Conservation (phyloP, 108 stramenopile genomes). For the Bacterosira constricta region DNA sequence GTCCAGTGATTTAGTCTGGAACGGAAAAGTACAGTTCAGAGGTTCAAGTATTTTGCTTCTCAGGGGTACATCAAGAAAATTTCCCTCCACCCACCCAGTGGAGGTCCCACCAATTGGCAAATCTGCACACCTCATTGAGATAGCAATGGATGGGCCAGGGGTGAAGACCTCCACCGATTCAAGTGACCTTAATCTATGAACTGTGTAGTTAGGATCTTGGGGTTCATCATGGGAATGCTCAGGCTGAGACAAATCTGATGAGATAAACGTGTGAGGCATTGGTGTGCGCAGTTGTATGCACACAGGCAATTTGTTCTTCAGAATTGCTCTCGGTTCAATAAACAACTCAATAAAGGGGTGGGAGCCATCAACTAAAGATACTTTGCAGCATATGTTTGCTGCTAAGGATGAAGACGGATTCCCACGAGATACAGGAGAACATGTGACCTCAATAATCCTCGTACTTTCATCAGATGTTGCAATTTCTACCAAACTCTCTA, state of each 20-base stretch:
- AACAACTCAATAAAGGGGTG: conserved; percentile 63
- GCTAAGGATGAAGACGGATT: conserved; percentile 15
- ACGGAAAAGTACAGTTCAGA: conserved; percentile 65
- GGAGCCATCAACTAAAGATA: conserved; percentile 47
- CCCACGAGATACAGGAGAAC: conserved; percentile 27
- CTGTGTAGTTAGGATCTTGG: conserved; percentile 14
- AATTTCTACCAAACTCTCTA: conserved; percentile 34
- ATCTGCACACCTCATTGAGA: conserved; percentile 65
- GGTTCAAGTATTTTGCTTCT: conserved; percentile 62
- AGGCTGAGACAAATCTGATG: background rate
- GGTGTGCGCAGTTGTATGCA: conserved; percentile 67
- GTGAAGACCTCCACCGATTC: conserved; percentile 77
- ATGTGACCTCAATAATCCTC: conserved; percentile 39
- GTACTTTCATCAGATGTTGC: conserved; percentile 22
- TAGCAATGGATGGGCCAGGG: conserved; percentile 79
- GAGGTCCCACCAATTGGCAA: conserved; percentile 66
- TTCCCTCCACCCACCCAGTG: conserved; percentile 81
- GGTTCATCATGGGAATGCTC: conserved; percentile 4
- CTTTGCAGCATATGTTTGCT: conserved; percentile 53
- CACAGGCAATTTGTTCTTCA: conserved; percentile 75
- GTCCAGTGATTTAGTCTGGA: conserved; percentile 31
- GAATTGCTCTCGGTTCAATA: conserved; percentile 66
- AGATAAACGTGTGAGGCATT: conserved; percentile 80
- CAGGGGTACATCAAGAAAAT: conserved; percentile 79
- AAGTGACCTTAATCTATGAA: conserved; percentile 54